These are phyloP conservation scores for Ceratobasidium sp. DNA, from an alignment of 1,284 basidiomycete genomes.

Conservation along the genomic window DNA sequence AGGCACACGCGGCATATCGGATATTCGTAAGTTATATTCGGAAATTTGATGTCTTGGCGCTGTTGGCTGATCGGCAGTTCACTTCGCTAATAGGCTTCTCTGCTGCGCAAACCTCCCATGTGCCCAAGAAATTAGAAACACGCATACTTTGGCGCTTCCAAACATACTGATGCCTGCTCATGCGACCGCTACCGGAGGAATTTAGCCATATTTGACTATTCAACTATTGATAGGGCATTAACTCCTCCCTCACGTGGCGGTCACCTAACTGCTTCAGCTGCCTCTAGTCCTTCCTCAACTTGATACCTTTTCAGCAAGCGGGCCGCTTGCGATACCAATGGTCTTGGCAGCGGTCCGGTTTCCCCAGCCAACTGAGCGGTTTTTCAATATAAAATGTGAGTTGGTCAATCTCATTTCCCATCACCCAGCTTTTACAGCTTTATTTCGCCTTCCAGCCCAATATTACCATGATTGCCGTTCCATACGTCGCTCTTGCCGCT, in stretches of 20 bases:
- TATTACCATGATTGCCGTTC: slow-evolving; percentile 24
- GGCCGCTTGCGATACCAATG: not conserved
- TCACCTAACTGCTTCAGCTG: not conserved
- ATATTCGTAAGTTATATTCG: not conserved
- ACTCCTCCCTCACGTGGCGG: slow-evolving; percentile 7
- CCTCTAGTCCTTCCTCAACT: not conserved
- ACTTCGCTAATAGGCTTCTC: slow-evolving; percentile 13
- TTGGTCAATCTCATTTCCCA: not conserved
- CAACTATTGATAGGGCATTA: not conserved
- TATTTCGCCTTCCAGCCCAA: not conserved
- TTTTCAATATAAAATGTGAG: not conserved
- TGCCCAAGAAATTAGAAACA: slow-evolving; percentile 5
- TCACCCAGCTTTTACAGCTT: not conserved
- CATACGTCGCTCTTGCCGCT: slow-evolving; percentile 22
- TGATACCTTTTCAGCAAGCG: not conserved
- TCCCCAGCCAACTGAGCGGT: too few species aligned
- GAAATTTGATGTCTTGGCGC: slow-evolving; percentile 24
- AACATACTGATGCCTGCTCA: not conserved
- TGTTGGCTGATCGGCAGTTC: not conserved
- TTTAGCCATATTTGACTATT: not conserved
- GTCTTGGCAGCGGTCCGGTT: slow-evolving; percentile 6
- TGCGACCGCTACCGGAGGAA: not conserved
- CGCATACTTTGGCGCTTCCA: slow-evolving; percentile 13
- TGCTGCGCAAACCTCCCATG: slow-evolving; percentile 10
- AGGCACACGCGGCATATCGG: not conserved